phyloP scores from a whole-genome alignment of 2,329 filamentous ascomycete species.

The Thermoascus crustaceus region DNA sequence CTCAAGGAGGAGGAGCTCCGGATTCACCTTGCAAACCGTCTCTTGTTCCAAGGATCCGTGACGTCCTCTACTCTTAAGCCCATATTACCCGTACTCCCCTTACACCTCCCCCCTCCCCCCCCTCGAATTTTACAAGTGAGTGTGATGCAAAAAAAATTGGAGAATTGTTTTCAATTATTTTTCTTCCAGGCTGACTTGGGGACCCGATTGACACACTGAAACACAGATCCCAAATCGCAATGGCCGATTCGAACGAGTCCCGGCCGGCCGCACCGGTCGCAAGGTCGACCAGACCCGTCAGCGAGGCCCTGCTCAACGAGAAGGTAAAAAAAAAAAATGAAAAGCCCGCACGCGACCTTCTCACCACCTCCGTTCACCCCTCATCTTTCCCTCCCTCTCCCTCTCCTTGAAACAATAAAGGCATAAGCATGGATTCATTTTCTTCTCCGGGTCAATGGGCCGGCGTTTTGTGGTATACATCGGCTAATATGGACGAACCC shows the following conservation, averaged over 20 bases:
- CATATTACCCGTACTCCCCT: not conserved
- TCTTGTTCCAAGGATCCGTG: too few species aligned
- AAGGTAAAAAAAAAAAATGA: conserved; percentile 85
- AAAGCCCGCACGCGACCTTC: not conserved
- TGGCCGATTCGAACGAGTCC: conserved; percentile 50
- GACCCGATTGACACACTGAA: too few species aligned
- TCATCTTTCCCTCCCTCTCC: not conserved
- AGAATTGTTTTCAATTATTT: too few species aligned
- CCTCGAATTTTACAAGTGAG: not conserved
- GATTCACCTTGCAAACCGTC: conserved; percentile 5
- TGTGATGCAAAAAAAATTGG: too few species aligned
- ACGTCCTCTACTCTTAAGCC: not conserved
- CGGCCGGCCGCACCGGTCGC: conserved; percentile 57
- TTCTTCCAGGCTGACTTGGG: too few species aligned
- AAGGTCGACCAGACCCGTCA: conserved; percentile 70
- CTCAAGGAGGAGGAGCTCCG: conserved; percentile 1
- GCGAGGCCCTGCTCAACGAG: conserved; percentile 96
- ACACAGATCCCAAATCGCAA: conserved; percentile 31
- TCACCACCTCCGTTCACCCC: too few species aligned
- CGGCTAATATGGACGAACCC: conserved; percentile 2
- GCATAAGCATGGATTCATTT: too few species aligned
- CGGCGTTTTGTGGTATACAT: too few species aligned
- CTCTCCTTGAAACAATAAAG: not conserved
- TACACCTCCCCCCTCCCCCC: not conserved
- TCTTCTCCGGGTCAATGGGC: too few species aligned